Evolutionary conservation across 1,284 basidiomycete species (phyloP), one percentile per base, ranked within the genome.

Genomic region (Ceraceosorus bombacis): DNA sequence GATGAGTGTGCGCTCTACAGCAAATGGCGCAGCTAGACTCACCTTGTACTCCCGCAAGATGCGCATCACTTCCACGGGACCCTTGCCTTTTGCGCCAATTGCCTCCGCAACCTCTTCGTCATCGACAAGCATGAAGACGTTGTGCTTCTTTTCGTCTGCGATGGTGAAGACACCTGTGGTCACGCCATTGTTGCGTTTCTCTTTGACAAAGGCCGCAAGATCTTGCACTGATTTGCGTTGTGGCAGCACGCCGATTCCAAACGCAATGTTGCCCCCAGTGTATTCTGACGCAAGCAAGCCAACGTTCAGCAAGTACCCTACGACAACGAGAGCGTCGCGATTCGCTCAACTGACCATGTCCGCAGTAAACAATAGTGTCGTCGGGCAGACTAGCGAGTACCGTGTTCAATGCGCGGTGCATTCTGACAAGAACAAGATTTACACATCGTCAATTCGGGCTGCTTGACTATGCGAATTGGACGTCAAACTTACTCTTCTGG

Each of bases 281-380:
- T 79, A 79, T 59, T 79, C 77, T 63, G 61, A 56, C n/a, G 48
- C 51, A n/a, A 58, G 27, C 27, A 3, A 27, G 27, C 2, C 52
- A 37, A 15, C 27, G 52, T 37, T 7, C 43, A 46, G 43, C 43
- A 46, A 27, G 27, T 27, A 3, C 27, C 27, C 27, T 27, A 27
- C 27, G 27, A 27, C 27, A 27, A 27, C 27, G 27, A 1, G 2
- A 27, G 43, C 10, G 43, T 10, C 2, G 43, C 10, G 43, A 46
- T 10, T 10, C 43, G 43, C 6, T 40, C 5, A 62, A 62, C 64
- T 13, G 13, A 62, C 64, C 92, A 80, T 98, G 94, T 0, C 94
- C 94, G 71, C 88, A 87, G 80, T 88, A 92, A 6, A 91, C 86
- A 53, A 89, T 75, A 0, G 94, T 96, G 60, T 86, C 81, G 64